Conservation (phyloP, 148 eudicot species). For the Camellia sinensis region DNA sequence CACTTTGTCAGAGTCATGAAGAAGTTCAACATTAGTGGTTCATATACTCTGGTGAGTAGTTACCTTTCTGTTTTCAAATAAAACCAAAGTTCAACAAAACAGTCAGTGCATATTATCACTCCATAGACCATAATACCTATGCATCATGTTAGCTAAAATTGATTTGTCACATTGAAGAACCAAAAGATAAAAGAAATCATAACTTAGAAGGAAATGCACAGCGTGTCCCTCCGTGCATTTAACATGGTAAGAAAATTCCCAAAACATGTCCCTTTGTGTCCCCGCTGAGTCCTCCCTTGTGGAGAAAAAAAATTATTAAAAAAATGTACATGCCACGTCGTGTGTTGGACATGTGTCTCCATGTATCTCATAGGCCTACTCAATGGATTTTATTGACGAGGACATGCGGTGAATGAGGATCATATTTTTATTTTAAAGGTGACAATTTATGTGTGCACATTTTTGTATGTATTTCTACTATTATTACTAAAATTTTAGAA, state of each 20-base stretch:
- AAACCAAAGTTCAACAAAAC: not conserved
- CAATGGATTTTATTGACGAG: not conserved
- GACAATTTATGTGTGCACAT: not conserved
- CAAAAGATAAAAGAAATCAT: not conserved
- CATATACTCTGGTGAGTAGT: slow-evolving; percentile 71
- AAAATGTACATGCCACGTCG: not conserved
- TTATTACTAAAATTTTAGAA: not conserved
- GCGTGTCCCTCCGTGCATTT: not conserved
- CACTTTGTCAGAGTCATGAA: slow-evolving; percentile 84
- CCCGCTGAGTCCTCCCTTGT: too few relatives aligned
- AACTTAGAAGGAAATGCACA: not conserved
- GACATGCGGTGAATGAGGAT: not conserved
- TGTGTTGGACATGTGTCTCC: too few relatives aligned
- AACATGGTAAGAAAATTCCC: too few relatives aligned
- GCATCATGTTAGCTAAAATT: not conserved
- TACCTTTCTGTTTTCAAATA: slow-evolving; percentile 4
- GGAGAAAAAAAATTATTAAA: not conserved
- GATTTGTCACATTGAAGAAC: not conserved
- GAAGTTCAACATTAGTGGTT: slow-evolving; percentile 65
- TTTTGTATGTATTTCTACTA: not conserved
- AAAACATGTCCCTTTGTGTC: too few relatives aligned
- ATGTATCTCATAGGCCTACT: not conserved
- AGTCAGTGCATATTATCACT: not conserved
- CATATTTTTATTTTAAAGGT: not conserved
- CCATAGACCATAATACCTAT: too few relatives aligned